Conservation (phyloP, 495 filamentous ascomycete genomes). For the Emericellopsis terricola region DNA sequence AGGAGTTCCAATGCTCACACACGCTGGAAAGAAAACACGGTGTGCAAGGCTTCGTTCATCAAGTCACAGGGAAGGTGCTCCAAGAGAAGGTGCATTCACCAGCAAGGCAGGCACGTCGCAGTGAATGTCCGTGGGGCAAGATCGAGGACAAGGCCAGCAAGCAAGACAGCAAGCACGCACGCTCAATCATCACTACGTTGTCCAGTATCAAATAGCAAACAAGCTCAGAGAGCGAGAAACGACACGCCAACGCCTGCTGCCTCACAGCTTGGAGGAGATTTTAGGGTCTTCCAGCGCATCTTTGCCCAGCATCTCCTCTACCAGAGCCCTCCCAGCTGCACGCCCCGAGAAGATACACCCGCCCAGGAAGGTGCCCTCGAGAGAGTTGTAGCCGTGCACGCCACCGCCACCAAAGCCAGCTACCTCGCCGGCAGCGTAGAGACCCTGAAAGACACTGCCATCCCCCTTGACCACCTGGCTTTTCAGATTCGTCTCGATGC, state of each 20-base stretch:
- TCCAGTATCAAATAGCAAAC: too few species aligned
- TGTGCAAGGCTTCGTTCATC: too few species aligned
- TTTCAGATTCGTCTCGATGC: slow-evolving; percentile 31
- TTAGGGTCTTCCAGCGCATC: not conserved
- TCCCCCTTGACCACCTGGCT: slow-evolving; percentile 26
- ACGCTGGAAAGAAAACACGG: too few species aligned
- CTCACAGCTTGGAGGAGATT: not conserved
- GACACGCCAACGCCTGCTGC: not conserved
- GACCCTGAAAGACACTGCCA: slow-evolving; percentile 22
- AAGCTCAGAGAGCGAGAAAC: too few species aligned
- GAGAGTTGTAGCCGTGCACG: slow-evolving; percentile 30
- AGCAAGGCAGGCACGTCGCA: too few species aligned
- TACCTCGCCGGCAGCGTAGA: slow-evolving; percentile 34
- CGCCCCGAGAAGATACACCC: slow-evolving; percentile 34
- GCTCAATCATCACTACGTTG: too few species aligned
- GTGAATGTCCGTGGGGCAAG: too few species aligned
- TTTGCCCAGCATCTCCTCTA: slow-evolving; percentile 15
- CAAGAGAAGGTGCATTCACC: too few species aligned
- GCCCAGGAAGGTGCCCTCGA: slow-evolving; percentile 31
- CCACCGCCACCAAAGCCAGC: slow-evolving; percentile 35
- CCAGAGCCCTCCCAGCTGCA: slow-evolving; percentile 25
- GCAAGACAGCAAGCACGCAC: too few species aligned
- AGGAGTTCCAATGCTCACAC: too few species aligned
- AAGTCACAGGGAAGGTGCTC: too few species aligned
- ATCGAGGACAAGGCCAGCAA: too few species aligned